Conservation (phyloP, 176 grass and related monocot species). For the Avena insularis region DNA sequence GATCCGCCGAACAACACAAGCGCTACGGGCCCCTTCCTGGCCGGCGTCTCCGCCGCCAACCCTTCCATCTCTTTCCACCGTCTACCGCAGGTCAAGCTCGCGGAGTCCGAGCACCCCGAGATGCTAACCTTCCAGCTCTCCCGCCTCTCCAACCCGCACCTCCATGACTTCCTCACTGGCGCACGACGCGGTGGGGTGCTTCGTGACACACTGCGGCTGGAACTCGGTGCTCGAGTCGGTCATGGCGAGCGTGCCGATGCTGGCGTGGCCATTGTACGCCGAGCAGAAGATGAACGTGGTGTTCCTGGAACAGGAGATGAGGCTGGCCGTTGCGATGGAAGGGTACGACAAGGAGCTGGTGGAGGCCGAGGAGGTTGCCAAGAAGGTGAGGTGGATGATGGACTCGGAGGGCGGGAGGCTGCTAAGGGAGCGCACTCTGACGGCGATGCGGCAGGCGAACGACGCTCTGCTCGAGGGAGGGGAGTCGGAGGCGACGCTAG, state of each 20-base stretch:
- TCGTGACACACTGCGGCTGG: slow-evolving; percentile 86
- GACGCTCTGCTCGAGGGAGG: slow-evolving; percentile 53
- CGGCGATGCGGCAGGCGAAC: slow-evolving; percentile 39
- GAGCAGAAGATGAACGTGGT: slow-evolving; percentile 65
- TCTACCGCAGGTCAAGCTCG: slow-evolving; percentile 42
- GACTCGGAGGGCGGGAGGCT: slow-evolving; percentile 36
- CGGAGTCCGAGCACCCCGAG: slow-evolving; percentile 44
- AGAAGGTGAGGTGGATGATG: slow-evolving; percentile 53
- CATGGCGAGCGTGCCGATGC: slow-evolving; percentile 51
- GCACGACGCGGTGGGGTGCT: slow-evolving; percentile 65
- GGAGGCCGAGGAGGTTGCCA: slow-evolving; percentile 40
- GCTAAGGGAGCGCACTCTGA: slow-evolving; percentile 40
- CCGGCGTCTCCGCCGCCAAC: slow-evolving; percentile 51
- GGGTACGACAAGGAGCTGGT: slow-evolving; percentile 50
- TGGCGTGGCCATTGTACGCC: slow-evolving; percentile 65
- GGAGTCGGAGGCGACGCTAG: slow-evolving; percentile 50
- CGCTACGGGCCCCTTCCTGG: slow-evolving; percentile 51
- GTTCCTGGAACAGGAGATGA: slow-evolving; percentile 59
- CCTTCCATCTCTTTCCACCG: slow-evolving; percentile 58
- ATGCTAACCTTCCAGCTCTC: slow-evolving; percentile 47
- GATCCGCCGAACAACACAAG: slow-evolving; percentile 64
- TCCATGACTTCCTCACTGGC: slow-evolving; percentile 52
- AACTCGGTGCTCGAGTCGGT: slow-evolving; percentile 70
- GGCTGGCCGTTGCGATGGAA: slow-evolving; percentile 51
- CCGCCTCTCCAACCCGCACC: slow-evolving; percentile 42